Percentiles rank a stretch among this genome's conserved stretches.
Conservation (phyloP, 306 rosid genomes). For the peach (Prunus persica) region Prunus_persica_NCBIv2 NC_034015.1:5658501-5659000, state of each 20-base stretch:
- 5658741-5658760: conserved; percentile 26
- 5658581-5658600: not conserved
- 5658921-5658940: too few relatives aligned
- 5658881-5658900: conserved; percentile 24
- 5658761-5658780: conserved; percentile 18
- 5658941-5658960: too few relatives aligned
- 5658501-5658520: not conserved
- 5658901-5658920: not conserved
- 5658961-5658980: too few relatives aligned
- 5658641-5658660: conserved; percentile 19
- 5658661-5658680: conserved; percentile 29
- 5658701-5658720: conserved; percentile 14
- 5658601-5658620: conserved; percentile 23
- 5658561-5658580: too few relatives aligned
- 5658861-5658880: conserved; percentile 23
- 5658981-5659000: too few relatives aligned
- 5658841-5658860: conserved; percentile 27
- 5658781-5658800: conserved; percentile 14
- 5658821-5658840: conserved; percentile 30
- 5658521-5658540: not conserved
- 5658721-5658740: conserved; percentile 4
- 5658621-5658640: conserved; percentile 6
- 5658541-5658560: too few relatives aligned
- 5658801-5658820: conserved; percentile 22
- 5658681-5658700: conserved; percentile 21